These are phyloP conservation scores for Mallotus japonicus DNA, from an alignment of 441 rosid genomes.

Conservation along the genomic window DNA sequence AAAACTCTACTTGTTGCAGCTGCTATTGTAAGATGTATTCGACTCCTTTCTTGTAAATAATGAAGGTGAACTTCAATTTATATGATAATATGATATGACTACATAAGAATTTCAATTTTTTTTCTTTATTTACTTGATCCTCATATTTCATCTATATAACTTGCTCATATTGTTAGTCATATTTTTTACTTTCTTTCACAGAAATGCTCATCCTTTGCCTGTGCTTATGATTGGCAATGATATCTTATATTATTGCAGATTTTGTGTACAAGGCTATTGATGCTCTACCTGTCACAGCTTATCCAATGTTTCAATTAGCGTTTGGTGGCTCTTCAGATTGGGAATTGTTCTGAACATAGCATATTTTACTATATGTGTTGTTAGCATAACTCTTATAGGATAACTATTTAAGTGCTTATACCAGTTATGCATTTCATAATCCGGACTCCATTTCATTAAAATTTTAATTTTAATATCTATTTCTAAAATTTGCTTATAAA, in stretches of 20 bases:
- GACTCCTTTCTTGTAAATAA: too few species aligned
- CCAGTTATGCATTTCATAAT: not conserved
- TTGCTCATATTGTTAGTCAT: constrained; percentile 1
- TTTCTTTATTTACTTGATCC: constrained; percentile 5
- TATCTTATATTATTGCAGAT: constrained; percentile 41
- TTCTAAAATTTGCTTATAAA: too few species aligned
- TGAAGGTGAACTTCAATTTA: not conserved
- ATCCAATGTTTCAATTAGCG: constrained; percentile 95
- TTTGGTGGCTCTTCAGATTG: constrained; percentile 96
- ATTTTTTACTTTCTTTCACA: not conserved
- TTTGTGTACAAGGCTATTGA: constrained; percentile 78
- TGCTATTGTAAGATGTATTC: not conserved
- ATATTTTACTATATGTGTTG: not conserved
- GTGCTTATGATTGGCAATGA: constrained; percentile 14
- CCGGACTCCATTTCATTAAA: not conserved
- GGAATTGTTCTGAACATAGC: constrained; percentile 1
- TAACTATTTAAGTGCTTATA: not conserved
- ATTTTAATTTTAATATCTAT: too few species aligned
- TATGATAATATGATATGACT: not conserved
- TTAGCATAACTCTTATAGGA: not conserved
- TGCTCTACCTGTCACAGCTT: constrained; percentile 78
- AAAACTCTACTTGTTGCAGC: not conserved
- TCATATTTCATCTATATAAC: not conserved
- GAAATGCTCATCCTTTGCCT: constrained; percentile 2
- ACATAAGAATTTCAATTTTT: not conserved